phyloP scores from a whole-genome alignment of 2,329 filamentous ascomycete genomes.

The Sporothrix phasma region DNA sequence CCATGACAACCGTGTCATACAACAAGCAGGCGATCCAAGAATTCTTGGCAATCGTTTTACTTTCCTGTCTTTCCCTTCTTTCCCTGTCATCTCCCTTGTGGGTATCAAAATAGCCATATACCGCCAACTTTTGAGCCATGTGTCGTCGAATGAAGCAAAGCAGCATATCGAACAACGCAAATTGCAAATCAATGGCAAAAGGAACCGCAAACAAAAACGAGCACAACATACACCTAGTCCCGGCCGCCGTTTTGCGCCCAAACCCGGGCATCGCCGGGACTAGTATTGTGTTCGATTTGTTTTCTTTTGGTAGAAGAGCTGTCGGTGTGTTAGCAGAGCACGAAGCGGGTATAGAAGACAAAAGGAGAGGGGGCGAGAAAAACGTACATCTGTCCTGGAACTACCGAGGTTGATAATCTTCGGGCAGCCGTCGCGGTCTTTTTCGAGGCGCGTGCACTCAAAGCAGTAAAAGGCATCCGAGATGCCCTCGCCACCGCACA shows the following conservation, averaged over 20 bases:
- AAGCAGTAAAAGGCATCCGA: conserved; percentile 99
- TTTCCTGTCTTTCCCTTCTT: background rate
- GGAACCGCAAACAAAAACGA: background rate
- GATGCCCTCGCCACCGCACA: conserved; percentile 92
- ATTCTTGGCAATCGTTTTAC: too few relatives aligned
- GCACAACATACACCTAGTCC: background rate
- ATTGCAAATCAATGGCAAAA: background rate
- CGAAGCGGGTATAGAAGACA: background rate
- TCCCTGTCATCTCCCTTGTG: background rate
- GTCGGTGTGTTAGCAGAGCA: conserved; percentile 5
- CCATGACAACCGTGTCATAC: background rate
- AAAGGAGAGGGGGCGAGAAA: conserved; percentile 31
- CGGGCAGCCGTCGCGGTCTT: conserved; percentile 92
- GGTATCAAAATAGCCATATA: conserved; percentile 13
- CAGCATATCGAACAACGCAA: background rate
- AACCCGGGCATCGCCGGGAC: conserved; percentile 37
- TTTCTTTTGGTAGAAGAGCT: conserved; percentile 59
- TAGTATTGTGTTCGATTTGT: conserved; percentile 53
- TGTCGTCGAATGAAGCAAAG: background rate
- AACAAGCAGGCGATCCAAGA: background rate
- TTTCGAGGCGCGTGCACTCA: conserved; percentile 92
- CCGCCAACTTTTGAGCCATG: background rate
- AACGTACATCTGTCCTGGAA: conserved; percentile 78
- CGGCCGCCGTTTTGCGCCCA: conserved; percentile 27
- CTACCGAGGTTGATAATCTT: conserved; percentile 99